Percentiles rank a stretch among this genome's conserved stretches.
These are phyloP conservation scores for Parascedosporium putredinis DNA, from an alignment of 2,329 filamentous ascomycete species.

Conservation along the genomic window DNA sequence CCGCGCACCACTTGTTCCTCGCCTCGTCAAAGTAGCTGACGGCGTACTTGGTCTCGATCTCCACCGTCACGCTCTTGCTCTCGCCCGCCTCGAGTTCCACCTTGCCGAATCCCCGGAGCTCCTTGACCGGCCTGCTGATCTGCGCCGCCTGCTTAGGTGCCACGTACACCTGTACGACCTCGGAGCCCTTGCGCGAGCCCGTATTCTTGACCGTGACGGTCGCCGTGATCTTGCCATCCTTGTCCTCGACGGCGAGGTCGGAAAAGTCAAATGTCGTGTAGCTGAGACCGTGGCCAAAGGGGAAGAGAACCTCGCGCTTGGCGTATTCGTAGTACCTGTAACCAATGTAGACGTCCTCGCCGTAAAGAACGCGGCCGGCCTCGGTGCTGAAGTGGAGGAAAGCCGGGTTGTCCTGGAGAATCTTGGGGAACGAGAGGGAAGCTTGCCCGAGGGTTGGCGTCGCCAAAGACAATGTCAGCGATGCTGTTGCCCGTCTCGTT, in stretches of 20 bases:
- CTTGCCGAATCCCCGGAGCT: slow-evolving; percentile 58
- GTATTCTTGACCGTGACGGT: slow-evolving; percentile 49
- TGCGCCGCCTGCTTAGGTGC: slow-evolving; percentile 38
- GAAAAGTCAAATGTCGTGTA: slow-evolving; percentile 60
- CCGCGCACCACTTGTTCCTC: slow-evolving; percentile 52
- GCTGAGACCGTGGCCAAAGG: slow-evolving; percentile 71
- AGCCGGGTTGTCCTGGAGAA: slow-evolving; percentile 60
- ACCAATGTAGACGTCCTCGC: slow-evolving; percentile 71
- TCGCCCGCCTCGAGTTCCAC: slow-evolving; percentile 50
- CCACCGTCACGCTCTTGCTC: slow-evolving; percentile 44
- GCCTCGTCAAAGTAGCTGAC: slow-evolving; percentile 63
- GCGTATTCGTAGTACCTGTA: slow-evolving; percentile 71
- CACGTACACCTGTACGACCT: slow-evolving; percentile 50
- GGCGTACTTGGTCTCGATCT: slow-evolving; percentile 51
- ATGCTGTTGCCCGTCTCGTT: slow-evolving; percentile 77
- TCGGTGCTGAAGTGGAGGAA: slow-evolving; percentile 67
- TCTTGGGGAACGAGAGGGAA: slow-evolving; percentile 60
- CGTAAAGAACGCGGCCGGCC: slow-evolving; percentile 62
- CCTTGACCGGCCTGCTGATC: slow-evolving; percentile 48
- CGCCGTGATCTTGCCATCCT: slow-evolving; percentile 36
- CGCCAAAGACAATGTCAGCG: slow-evolving; percentile 66
- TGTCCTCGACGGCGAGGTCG: slow-evolving; percentile 34
- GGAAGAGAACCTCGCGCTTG: slow-evolving; percentile 54
- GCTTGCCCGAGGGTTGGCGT: slow-evolving; percentile 67
- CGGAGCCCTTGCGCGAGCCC: slow-evolving; percentile 40